Base-by-base conservation (phyloP, 106 monocot species). In the Acorus gramineus region DNA sequence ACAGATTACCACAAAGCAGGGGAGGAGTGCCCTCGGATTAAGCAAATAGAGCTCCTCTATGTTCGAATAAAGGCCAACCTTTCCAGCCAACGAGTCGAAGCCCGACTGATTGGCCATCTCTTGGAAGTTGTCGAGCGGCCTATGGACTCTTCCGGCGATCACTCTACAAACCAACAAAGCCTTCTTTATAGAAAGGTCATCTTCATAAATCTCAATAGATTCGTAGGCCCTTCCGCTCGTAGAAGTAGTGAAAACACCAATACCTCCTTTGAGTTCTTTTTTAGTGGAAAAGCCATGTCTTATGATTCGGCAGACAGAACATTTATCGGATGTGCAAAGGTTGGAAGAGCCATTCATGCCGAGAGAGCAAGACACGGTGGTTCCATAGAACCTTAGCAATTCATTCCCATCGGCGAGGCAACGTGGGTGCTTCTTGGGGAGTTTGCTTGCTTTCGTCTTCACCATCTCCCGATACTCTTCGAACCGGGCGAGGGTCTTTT, bases 351-450 rank as follows among this genome's bases (percentile, higher is more conserved):
- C 80, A 50, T 70, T 73, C 56, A 62, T 79, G 67, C 90, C 96
- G 6, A 96, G 72, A 4, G 80, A 75, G 66, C 96, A 96, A 4
- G 82, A 62, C 9, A 96, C 66, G 2, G 87, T 85, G 8, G 96
- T 81, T 53, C 90, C 91, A 51, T 91, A 62, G 81, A 96, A 96
- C 9, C 96, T 72, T 8, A 96, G 55, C 11, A 96, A 73, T 67
- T 96, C 96, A 49, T 96, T 96, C 62, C 96, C 96, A 43, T 96
- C 96, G 3, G 90, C 96, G 4, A 96, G 72, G 64, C 96, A 96
- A 11, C 96, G 85, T 9, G 96, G 96, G 56, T 96, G 96, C 66
- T 91, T 96, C 82, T 96, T 96, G 4, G 82, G 68, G 60, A 91
- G 85, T 53, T 79, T 91, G 78, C 87, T 78, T 52, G 91, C 96